Base-by-base conservation (phyloP, 148 eudicot species). In the Persicaria maculosa region DNA sequence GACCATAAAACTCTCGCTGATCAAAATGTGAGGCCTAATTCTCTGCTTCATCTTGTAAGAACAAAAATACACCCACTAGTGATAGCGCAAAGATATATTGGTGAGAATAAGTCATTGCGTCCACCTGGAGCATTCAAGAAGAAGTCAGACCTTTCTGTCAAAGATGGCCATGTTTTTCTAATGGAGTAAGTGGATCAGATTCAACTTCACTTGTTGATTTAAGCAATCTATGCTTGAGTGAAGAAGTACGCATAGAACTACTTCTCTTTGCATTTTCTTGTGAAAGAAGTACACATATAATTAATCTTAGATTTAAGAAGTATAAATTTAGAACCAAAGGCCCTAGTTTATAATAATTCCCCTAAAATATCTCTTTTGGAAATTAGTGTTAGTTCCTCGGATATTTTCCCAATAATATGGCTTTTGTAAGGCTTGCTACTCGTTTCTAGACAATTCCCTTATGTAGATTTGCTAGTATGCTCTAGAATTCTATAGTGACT, bases 91-190 rank as follows among this genome's bases (percentile, higher is more conserved):
- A 92, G 84, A 84, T 84, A 90, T 80, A 93, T 97, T 67, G 89
- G 88, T 73, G 97, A 89, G 74, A 90, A 92, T 81, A 95, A 95
- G 87, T 90, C 99, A 67, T 79, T 90, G 84, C 93, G 99, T 67
- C 98, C 98, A 44, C 99, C 99, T 78, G 99, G 97, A 20, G 97
- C 99, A 61, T 95, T 95, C 79, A 95, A 95, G 86, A 95, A 90
- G 84, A 92, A 87, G 81, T 88, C 97, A 65, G 99, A 95, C 74
- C 96, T 95, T 54, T 92, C 97, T 40, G 93, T 86, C 62, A 92
- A 84, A 85, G 97, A 95, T 83, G 99, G 99, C 76, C 97, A 90
- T 87, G 89, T 95, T 80, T 95, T 92, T 80, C 81, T 95, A 50
- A 92, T 92, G 97, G 99, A 95, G 99, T 95, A 88, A 90, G 98